Base-by-base conservation (phyloP, 2,329 filamentous ascomycete genomes). In the Immersiporthe knoxdaviesiana region DNA sequence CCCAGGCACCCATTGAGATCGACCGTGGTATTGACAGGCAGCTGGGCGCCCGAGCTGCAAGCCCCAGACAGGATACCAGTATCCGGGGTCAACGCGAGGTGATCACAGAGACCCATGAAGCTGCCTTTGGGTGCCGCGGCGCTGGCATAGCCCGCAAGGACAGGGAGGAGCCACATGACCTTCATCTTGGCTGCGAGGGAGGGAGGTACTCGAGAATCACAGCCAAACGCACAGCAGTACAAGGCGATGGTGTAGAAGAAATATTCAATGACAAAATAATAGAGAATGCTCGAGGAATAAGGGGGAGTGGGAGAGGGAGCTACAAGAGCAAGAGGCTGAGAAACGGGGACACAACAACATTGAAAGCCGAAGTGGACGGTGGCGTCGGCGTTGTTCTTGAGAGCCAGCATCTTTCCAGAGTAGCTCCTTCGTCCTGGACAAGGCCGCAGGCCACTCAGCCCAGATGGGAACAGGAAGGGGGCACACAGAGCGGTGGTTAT, bases 1-100 rank as follows among this genome's bases (percentile, higher is more conserved):
- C 32, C 69, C 32, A 70, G 50, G 54, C 69, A 70, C 12, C 44
- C 56, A 35, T 60, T 58, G 32, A 70, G 69, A 27, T 68, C 56
- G 18, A 68, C 65, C 16, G 60, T 16, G 14, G 37, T 47, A 6
- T 47, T 12, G n/a, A 63, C 18, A 21, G 12, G 39, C 1, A 14
- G 18, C 3, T n/a, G 12, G 12, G 32, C 39, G 18, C 21, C 27
- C 21, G 30, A 18, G 1, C 44, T n/a, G 21, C 69, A 68, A 35
- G 27, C n/a, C 24, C 62, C 69, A 54, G 47, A 66, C 8, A 70
- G 24, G 12, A 68, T 24, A 18, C 63, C 63, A 41, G 32, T 41
- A 30, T 37, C 39, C 18, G 63, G 37, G 11, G 24, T 60, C n/a
- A 70, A 35, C n/a, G 56, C 24, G 12, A 65, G 24, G 11, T 60